Base-by-base conservation (phyloP, 768 basidiomycete genomes). In the Hydnum rufescens region DNA sequence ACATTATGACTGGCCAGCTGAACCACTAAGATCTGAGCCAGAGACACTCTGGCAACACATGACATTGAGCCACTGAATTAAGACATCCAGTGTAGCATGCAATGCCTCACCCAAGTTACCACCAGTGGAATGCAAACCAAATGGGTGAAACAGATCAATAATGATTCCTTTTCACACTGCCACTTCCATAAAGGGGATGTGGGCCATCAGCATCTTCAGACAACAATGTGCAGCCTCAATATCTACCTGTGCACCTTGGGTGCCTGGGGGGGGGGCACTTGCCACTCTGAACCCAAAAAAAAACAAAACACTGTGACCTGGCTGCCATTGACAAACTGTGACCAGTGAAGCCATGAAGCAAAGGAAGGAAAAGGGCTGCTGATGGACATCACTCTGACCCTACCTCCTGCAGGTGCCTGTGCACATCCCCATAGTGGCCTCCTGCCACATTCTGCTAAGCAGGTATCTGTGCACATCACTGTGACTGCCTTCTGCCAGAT, bases 1-100 rank as follows among this genome's bases (percentile, higher is more conserved):
- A n/a, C n/a, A n/a, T n/a, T n/a, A n/a, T 8, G 34, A 39, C 19
- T 39, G 34, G 34, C 34, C 34, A 39, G 8, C 34, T 19, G 34
- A 39, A 19, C 34, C 8, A 8, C 8, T 39, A 72, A 61, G 23
- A 74, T 68, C 53, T 73, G n/a, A n/a, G n/a, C n/a, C n/a, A n/a
- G 5, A 62, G 60, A 32, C 61, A 63, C 6, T 61, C 60, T 8
- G 53, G 30, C 46, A 51, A 54, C 34, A 58, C 36, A 13, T 39
- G 34, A 39, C 34, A 39, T 8, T 19, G 8, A 39, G 34, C 8
- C 8, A 39, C 8, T 19, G 19, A 39, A 19, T 8, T 8, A 39
- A 19, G 34, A 39, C 19, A 19, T 39, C 34, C 8, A 39, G 8
- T 39, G 34, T 39, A 19, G 34, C 34, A 39, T 39, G 8, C 8